Base-by-base conservation (phyloP, 106 monocot species). In the Dioscorea alata region DNA sequence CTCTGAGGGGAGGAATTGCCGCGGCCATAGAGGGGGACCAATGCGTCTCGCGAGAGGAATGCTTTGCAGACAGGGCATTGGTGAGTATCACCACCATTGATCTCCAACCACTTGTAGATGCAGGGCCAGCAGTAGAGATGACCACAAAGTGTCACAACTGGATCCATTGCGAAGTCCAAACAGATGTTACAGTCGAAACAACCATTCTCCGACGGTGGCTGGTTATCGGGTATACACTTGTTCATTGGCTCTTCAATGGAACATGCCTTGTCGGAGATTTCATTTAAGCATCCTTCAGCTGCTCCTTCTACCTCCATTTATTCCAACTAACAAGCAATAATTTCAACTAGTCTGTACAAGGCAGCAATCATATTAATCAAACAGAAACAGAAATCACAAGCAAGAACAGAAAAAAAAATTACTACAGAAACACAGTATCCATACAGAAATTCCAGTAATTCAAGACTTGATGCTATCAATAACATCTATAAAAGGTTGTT, bases 121-220 rank as follows among this genome's bases (percentile, higher is more conserved):
- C 85, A 85, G 0, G 77, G 71, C 81, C 81, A 78, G 69, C 85
- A 88, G 60, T 81, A 88, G 60, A 88, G 87, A 52, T 88, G 87
- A 18, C 87, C 87, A 65, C 87, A 88, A 13, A 80, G 71, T 1
- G 87, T 83, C 33, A 88, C 83, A 6, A 83, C 77, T 0, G 87
- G 87, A 13, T 88, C 80, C 1, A 24, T 58, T 0, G 75, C 71
- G 12, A 61, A 77, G 33, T 88, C 83, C 49, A 88, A 49, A 60
- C 87, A 88, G 62, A 88, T 88, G 65, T 74, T 83, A 72, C 87
- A 83, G 69, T 83, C 80, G 56, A 88, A 83, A 71, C 72, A 69
- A 7, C n/a, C 56, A 31, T n/a, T 35, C 33, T 16, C 25, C 0
- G 62, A 24, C 6, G 64, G 35, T 34, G 56, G 28, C 4, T 6